Conservation (phyloP, 495 filamentous ascomycete genomes). For the Penicillium taxi region DNA sequence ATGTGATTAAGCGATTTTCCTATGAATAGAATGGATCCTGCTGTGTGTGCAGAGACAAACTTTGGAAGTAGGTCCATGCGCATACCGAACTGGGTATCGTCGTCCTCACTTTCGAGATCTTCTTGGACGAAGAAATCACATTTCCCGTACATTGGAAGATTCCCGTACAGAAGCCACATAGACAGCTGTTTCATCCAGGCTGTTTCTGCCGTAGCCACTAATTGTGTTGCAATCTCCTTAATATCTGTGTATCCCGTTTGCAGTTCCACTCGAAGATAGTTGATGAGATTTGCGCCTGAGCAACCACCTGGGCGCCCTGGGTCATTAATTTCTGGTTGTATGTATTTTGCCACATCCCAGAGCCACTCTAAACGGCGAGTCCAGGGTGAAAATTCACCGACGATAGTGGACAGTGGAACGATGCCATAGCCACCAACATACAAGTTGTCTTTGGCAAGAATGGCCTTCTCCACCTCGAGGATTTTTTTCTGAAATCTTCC, state of each 20-base stretch:
- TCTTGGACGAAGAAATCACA: constrained; percentile 74
- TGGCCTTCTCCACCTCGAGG: constrained; percentile 68
- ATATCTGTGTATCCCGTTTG: constrained; percentile 88
- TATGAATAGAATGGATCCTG: constrained; percentile 80
- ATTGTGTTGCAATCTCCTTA: constrained; percentile 58
- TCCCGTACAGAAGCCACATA: constrained; percentile 84
- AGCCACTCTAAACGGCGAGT: constrained; percentile 77
- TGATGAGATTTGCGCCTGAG: constrained; percentile 63
- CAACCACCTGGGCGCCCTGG: constrained; percentile 25
- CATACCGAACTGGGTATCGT: constrained; percentile 46
- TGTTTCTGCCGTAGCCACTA: constrained; percentile 71
- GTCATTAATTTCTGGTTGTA: constrained; percentile 37
- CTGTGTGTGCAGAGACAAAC: constrained; percentile 69
- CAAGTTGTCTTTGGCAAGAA: constrained; percentile 61
- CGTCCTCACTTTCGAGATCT: constrained; percentile 28
- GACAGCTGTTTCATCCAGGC: constrained; percentile 87
- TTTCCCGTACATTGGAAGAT: constrained; percentile 61
- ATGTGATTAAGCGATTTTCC: constrained; percentile 83
- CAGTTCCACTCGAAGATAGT: constrained; percentile 61
- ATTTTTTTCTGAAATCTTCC: constrained; percentile 74
- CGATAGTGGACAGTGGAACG: constrained; percentile 78
- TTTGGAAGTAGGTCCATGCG: constrained; percentile 55
- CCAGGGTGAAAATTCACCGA: constrained; percentile 80
- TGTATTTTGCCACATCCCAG: constrained; percentile 60
- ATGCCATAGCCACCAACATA: constrained; percentile 86